Evolutionary conservation across 371 early-diverging fungal genomes (phyloP), one percentile per base, ranked within the genome.

Genomic region (Lichtheimia ornata): DNA sequence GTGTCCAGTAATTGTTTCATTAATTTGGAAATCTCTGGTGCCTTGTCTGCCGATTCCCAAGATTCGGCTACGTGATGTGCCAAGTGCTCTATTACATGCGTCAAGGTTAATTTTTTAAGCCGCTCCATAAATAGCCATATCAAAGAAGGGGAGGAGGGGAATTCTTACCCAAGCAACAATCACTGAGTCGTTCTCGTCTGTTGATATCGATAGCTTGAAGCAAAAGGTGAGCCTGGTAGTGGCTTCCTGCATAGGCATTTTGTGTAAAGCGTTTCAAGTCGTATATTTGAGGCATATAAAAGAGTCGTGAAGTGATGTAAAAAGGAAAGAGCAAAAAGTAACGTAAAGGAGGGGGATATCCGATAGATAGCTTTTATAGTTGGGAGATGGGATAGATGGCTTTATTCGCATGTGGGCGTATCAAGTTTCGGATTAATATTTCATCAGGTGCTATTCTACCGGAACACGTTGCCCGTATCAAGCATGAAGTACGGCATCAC

Each of bases 191-290:
- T 41, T 54, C 41, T 54, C 41, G 12, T n/a, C 54, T 35, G 40
- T 54, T 54, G 41, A 54, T 54, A 40, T 54, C 54, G 14, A 54
- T 41, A 7, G 54, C 54, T 22, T 54, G 54, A 15, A 54, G 28
- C 30, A 54, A 54, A 15, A 40, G 54, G 14, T 54, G 41, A 9
- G 54, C 54, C 14, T 54, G 54, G 7, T 30, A 41, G 11, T 40
- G 41, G 12, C 41, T 54, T 15, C 54, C 54, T 54, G 54, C 22
- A 11, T 54, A 54, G 0, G 54, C 54, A 12, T 54, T 54, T 41
- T 54, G 41, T 40, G 41, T 25, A 18, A 54, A 41, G 35, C 11
- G 35, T 35, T 35, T 35, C 35, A 35, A 35, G 35, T 35, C 35
- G 35, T 35, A 35, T 35, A 35, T 35, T 35, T 35, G 35, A 9